phyloP scores from a whole-genome alignment of 2,329 filamentous ascomycete species.

The Endoconidiophora polonica region DNA sequence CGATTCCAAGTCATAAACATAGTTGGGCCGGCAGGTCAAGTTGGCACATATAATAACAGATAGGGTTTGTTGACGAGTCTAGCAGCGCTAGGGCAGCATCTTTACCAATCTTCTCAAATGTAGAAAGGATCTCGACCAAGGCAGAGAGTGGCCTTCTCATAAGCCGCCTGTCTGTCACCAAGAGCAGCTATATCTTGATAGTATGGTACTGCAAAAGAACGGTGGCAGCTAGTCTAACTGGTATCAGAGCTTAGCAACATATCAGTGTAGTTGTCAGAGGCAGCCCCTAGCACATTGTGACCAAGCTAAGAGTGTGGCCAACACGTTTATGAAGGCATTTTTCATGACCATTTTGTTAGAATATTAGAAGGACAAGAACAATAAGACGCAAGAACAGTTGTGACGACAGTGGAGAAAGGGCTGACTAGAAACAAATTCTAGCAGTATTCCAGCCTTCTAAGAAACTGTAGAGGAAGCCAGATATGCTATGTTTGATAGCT shows the following conservation, averaged over 20 bases:
- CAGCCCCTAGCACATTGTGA: constrained; percentile 11
- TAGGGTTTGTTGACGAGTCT: constrained; percentile 31
- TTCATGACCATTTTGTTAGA: constrained; percentile 6
- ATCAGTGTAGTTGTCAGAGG: constrained; percentile 15
- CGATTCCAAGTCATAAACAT: constrained; percentile 69
- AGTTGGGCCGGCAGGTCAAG: constrained; percentile 66
- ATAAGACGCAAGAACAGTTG: background rate
- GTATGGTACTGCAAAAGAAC: background rate
- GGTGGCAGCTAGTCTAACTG: constrained; percentile 4
- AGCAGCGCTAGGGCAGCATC: constrained; percentile 57
- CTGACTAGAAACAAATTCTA: too few species aligned
- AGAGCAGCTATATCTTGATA: constrained; percentile 14
- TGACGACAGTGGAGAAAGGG: background rate
- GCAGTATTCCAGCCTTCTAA: too few species aligned
- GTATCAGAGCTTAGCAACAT: constrained; percentile 15
- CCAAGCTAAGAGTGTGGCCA: constrained; percentile 13
- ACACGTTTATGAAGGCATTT: constrained; percentile 3
- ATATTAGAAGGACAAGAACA: background rate
- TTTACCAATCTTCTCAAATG: constrained; percentile 61
- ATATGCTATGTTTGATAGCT: too few species aligned
- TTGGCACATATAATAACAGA: constrained; percentile 54
- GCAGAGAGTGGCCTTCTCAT: constrained; percentile 45
- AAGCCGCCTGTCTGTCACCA: constrained; percentile 46
- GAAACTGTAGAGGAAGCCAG: too few species aligned
- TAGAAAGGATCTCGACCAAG: constrained; percentile 50